Base-by-base conservation (phyloP, 1,139 yeast genomes). In the Lodderomyces metapsilosis region DNA sequence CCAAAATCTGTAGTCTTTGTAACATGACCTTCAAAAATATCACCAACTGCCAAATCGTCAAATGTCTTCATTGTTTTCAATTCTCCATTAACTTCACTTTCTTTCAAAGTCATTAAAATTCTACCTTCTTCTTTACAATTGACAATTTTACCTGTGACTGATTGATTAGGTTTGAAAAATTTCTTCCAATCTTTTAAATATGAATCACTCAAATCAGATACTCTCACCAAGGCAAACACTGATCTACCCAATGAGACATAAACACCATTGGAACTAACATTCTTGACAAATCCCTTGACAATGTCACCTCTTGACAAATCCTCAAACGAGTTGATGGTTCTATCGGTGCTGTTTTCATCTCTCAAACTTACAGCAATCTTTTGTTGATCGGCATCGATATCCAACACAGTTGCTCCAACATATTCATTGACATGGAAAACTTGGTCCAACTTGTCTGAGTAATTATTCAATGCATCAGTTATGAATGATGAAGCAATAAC, bases 171-270 rank as follows among this genome's bases (percentile, higher is more conserved):
- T 48, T 74, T 74, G 71, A 77, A 88, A 50, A 74, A 77, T 51
- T 80, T 80, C 67, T 87, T 87, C 98, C 98, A 92, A 49, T 92
- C 95, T 53, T 84, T 83, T 56, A 88, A 68, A 56, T 70, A 87
- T 1, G 84, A 73, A 55, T 92, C 98, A 9, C 95, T 87, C 39
- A 91, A 70, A 60, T 91, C 92, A 37, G 84, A 66, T 38, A 88
- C 82, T 57, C 88, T 83, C 25, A 88, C 95, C 56, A 92, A 80
- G 2, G 92, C 98, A 54, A 79, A 79, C 21, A 87, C 71, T 1
- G 75, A 68, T 51, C 88, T 76, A 25, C 95, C 91, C 47, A 92
- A 68, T 17, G 88, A 74, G 37, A 92, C 84, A 57, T 85, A 88
- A 25, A 91, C 63, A 61, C 98, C 98, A 45, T 81, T 78, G 52